Evolutionary conservation across 352 stramenopile genomes (phyloP), one percentile per base, ranked within the genome.

Genomic region (Phytopythium boreale): DNA sequence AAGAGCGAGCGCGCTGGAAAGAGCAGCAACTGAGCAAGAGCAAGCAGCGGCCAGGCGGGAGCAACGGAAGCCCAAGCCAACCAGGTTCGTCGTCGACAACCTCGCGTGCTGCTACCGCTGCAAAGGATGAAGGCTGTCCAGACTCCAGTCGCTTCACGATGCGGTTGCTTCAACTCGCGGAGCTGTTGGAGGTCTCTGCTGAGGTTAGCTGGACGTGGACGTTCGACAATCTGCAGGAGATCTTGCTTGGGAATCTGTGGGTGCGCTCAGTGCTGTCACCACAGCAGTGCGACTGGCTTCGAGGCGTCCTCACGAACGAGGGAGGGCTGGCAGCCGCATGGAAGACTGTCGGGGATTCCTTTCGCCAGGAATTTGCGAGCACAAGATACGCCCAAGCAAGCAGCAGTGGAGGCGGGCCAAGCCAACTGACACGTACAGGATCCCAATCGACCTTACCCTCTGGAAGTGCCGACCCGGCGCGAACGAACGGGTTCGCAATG

Each of bases 321-420:
- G 82, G 82, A 11, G 72, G 64, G 0, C 51, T 88, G 19, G 77
- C 79, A n/a, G 57, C 37, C 7, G 67, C 82, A 44, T 90, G 79
- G 82, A 88, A 82, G 57, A 55, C 56, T 5, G 56, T 63, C 51
- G 69, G 71, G 24, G 81, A 87, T 11, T 85, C 75, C 20, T 72
- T 90, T 31, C 77, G 81, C n/a, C 61, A 72, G 15, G 81, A 90
- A 52, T 90, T 90, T 73, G 70, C 69, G 5, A 61, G 51, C 2
- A 69, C 68, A 5, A 69, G 49, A 12, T 73, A 78, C 37, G 70
- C 56, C 2, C 56, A 62, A 10, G 39, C n/a, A 19, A 34, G 46
- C 17, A 52, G 50, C 26, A 43, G 50, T 29, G 50, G 60, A 34
- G 52, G 29, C 14, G 31, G 47, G 8, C 47, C 12, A 7, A 31